phyloP scores from a whole-genome alignment of 306 rosid species.

The Citrullus colocynthis region DNA sequence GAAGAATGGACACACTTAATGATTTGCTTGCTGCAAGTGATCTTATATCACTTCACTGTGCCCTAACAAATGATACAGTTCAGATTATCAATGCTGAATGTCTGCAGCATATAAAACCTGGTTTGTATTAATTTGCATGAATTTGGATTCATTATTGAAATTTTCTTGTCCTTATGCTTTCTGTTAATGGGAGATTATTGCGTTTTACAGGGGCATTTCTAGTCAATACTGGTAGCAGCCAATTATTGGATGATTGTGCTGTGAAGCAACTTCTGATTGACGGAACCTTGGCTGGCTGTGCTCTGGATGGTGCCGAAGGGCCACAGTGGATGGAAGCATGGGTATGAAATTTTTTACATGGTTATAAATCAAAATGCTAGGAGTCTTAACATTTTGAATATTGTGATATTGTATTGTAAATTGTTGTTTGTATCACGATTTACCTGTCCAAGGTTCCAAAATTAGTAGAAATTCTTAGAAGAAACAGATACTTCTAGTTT shows the following conservation, averaged over 20 bases:
- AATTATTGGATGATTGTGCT: constrained; percentile 92
- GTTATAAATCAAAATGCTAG: constrained; percentile 8
- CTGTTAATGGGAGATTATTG: constrained; percentile 8
- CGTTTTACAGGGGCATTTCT: constrained; percentile 66
- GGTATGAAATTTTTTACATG: constrained; percentile 36
- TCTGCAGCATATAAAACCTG: constrained; percentile 90
- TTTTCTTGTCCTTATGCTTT: not conserved
- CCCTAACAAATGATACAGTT: constrained; percentile 78
- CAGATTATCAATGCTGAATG: constrained; percentile 84
- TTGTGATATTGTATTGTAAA: not conserved
- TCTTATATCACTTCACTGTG: constrained; percentile 87
- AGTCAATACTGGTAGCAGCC: constrained; percentile 93
- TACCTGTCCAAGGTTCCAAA: not conserved
- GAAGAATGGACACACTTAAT: constrained; percentile 96
- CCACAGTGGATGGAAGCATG: constrained; percentile 99
- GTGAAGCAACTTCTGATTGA: constrained; percentile 96
- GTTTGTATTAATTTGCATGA: constrained; percentile 23
- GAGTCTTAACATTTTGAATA: not conserved
- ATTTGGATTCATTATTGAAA: not conserved
- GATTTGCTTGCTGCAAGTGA: constrained; percentile 98
- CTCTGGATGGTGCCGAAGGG: constrained; percentile 98
- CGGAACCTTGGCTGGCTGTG: constrained; percentile 95
- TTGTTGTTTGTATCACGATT: not conserved
- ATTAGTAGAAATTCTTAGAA: not conserved
- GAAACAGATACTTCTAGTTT: not conserved